Evolutionary conservation across 768 basidiomycete genomes (phyloP).

Genomic region (Lentinula lateritia): DNA sequence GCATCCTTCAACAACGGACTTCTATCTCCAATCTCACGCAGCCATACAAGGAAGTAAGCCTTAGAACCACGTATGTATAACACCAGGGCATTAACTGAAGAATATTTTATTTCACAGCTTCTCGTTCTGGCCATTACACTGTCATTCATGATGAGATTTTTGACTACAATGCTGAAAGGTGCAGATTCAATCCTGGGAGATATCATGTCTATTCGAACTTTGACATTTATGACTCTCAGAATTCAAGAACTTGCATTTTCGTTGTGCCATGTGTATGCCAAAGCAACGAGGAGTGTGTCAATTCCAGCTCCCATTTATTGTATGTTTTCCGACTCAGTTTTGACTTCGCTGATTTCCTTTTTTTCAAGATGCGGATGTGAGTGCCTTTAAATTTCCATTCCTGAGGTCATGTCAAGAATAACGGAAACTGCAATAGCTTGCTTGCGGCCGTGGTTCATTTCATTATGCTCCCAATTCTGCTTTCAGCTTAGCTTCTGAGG

Average conservation of each 20-base stretch:
- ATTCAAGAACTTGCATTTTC: conserved; percentile 41
- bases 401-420: neutral
- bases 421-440: neutral
- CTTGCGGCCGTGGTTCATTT: neutral
- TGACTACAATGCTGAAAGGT: neutral
- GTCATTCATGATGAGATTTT: conserved; percentile 38
- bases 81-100: neutral
- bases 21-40: conserved; percentile 51
- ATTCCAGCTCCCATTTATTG: conserved; percentile 61
- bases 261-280: conserved; percentile 49
- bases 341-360: neutral
- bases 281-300: conserved; percentile 51
- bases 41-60: conserved; percentile 46
- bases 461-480: neutral
- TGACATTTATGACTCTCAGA: neutral
- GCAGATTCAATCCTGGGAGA: neutral
- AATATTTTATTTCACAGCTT: conserved; percentile 1
- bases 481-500: neutral
- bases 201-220: neutral
- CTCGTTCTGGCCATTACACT: conserved; percentile 45
- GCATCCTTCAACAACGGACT: conserved; percentile 42
- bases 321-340: conserved; percentile 21
- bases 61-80: no score
- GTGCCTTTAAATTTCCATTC: neutral
- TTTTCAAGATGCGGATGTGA: conserved; percentile 8